Evolutionary conservation across 768 basidiomycete species (phyloP).

Genomic region (Tremella fuciformis): DNA sequence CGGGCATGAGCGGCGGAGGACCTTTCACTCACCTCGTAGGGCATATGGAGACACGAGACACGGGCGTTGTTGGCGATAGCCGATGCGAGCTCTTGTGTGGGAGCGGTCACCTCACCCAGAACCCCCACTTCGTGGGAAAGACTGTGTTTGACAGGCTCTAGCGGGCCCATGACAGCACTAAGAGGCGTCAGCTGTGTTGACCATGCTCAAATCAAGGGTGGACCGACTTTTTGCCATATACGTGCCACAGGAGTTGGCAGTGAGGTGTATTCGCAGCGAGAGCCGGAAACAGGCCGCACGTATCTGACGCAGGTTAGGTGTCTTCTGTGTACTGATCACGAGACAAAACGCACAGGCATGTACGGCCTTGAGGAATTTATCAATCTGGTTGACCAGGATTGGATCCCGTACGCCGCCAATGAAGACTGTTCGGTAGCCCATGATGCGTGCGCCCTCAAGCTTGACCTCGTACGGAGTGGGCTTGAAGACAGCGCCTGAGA

Average conservation of each 20-base stretch:
- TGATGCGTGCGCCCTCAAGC: conserved; percentile 13
- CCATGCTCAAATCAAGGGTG: no score
- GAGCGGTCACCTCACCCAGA: conserved; percentile 6
- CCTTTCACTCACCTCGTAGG: not conserved
- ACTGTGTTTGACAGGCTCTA: not conserved
- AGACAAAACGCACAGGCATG: not conserved
- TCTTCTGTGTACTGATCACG: not conserved
- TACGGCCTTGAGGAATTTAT: not conserved
- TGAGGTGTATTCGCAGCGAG: not conserved
- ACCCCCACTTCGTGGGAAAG: conserved; percentile 1
- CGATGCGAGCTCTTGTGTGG: conserved; percentile 2
- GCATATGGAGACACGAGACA: conserved; percentile 2
- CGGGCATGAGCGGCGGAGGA: no score
- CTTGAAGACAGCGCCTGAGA: conserved; percentile 11
- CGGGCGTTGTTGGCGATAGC: conserved; percentile 6
- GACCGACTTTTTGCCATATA: conserved; percentile 9
- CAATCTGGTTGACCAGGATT: conserved; percentile 15
- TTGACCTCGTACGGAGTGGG: conserved; percentile 11
- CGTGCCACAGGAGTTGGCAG: conserved; percentile 5
- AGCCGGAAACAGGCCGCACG: not conserved
- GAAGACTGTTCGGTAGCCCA: conserved; percentile 18
- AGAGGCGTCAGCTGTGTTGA: no score
- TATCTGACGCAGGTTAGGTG: not conserved
- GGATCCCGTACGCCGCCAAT: conserved; percentile 21
- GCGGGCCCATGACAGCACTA: conserved; percentile 8